These are phyloP conservation scores for Chrysanthemum makinoi DNA, from an alignment of 129 eudicot genomes.

Conservation along the genomic window DNA sequence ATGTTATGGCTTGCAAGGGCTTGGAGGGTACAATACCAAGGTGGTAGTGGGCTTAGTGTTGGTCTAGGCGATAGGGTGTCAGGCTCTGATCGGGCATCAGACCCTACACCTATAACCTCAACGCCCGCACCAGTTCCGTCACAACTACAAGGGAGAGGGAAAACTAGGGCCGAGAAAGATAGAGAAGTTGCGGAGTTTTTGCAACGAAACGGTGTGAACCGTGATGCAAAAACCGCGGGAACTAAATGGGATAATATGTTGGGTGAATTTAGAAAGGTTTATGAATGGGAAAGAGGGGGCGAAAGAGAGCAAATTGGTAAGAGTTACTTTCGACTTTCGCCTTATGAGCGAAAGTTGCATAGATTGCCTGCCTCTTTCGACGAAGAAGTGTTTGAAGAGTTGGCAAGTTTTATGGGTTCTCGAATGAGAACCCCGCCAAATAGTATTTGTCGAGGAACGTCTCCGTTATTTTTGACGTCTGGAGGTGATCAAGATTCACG, in stretches of 20 bases:
- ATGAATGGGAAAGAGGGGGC: conserved; percentile 75
- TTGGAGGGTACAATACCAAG: conserved; percentile 75
- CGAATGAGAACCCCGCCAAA: conserved; percentile 49
- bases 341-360: conserved; percentile 57
- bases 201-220: conserved; percentile 55
- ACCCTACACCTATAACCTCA: not conserved
- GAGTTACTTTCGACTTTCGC: conserved; percentile 70
- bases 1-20: conserved; percentile 76
- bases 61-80: conserved; percentile 16
- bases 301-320: conserved; percentile 69
- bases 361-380: conserved; percentile 79
- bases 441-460: conserved; percentile 22
- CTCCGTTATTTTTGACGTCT: conserved; percentile 16
- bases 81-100: conserved; percentile 26
- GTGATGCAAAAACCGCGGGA: conserved; percentile 81
- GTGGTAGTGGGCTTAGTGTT: conserved; percentile 10
- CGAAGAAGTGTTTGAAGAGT: conserved; percentile 75
- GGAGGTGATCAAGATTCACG: conserved; percentile 40
- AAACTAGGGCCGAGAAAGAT: conserved; percentile 76
- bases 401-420: conserved; percentile 75
- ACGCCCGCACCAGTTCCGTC: conserved; percentile 11
- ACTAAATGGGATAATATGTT: conserved; percentile 91
- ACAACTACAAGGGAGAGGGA: conserved; percentile 46
- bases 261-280: conserved; percentile 78
- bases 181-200: conserved; percentile 65